phyloP scores from a whole-genome alignment of 768 basidiomycete genomes.

The Leccinum sublutescens region DNA sequence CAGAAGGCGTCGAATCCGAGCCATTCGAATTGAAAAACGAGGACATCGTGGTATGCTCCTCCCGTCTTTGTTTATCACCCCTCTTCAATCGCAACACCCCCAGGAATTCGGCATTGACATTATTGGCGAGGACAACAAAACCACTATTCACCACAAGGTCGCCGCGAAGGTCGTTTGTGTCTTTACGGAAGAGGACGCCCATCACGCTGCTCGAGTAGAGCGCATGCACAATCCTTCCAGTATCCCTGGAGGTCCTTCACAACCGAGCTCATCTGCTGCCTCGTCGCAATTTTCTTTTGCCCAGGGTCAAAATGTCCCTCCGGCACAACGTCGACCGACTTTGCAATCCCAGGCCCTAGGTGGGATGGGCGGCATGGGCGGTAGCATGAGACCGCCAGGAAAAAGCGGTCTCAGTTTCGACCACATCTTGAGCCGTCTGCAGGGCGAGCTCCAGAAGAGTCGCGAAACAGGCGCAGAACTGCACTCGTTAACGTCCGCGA shows the following conservation, averaged over 20 bases:
- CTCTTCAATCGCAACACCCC: constrained; percentile 4
- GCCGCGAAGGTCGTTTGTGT: constrained; percentile 92
- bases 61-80: constrained; percentile 1
- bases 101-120: constrained; percentile 99
- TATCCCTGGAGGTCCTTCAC: constrained; percentile 31
- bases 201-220: constrained; percentile 67
- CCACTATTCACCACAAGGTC: constrained; percentile 97
- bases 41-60: constrained; percentile 82
- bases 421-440: constrained; percentile 83
- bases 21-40: constrained; percentile 93
- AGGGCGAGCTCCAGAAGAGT: constrained; percentile 94
- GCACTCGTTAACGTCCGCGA: constrained; percentile 67
- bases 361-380: constrained; percentile 77
- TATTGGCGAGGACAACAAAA: constrained; percentile 96
- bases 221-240: constrained; percentile 50
- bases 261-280: constrained; percentile 33
- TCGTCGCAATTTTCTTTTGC: constrained; percentile 43
- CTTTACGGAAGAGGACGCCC: constrained; percentile 81
- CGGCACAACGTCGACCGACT: constrained; percentile 52
- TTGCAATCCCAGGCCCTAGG: constrained; percentile 59
- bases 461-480: constrained; percentile 90
- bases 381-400: constrained; percentile 65
- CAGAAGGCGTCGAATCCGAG: constrained; percentile 87
- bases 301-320: constrained; percentile 35
- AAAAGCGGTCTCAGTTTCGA: constrained; percentile 91